Conservation (phyloP, 768 basidiomycete genomes). For the Lactarius pseudohatsudake region DNA sequence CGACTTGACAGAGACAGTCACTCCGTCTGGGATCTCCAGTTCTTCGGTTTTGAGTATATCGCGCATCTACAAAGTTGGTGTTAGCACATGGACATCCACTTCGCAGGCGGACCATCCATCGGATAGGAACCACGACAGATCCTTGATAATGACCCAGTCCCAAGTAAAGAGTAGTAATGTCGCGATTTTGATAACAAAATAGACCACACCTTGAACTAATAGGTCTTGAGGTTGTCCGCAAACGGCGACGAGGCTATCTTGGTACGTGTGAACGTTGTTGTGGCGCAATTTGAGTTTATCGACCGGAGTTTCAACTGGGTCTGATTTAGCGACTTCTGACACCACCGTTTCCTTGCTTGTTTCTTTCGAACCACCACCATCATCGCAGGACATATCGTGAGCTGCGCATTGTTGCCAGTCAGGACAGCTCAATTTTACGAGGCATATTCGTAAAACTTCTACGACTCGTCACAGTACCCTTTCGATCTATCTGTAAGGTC, state of each 20-base stretch:
- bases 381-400: constrained; percentile 28
- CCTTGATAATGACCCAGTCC: not conserved
- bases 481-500: constrained; percentile 22
- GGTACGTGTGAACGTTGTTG: constrained; percentile 19
- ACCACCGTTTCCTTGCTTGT: constrained; percentile 8
- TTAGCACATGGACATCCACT: constrained; percentile 38
- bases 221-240: constrained; percentile 37
- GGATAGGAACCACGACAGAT: constrained; percentile 6
- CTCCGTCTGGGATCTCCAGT: constrained; percentile 81
- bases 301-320: constrained; percentile 26
- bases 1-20: constrained; percentile 86
- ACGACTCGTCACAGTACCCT: constrained; percentile 20
- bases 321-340: constrained; percentile 4
- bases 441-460: constrained; percentile 23
- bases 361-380: constrained; percentile 31
- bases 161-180: not conserved
- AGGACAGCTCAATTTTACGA: constrained; percentile 24
- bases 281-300: constrained; percentile 30
- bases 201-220: constrained; percentile 34
- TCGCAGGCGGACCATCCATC: constrained; percentile 42
- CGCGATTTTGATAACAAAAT: constrained; percentile 15
- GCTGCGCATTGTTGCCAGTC: constrained; percentile 26
- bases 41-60: constrained; percentile 94
- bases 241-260: constrained; percentile 30
- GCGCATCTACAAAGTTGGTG: constrained; percentile 62